Base-by-base conservation (phyloP, 495 filamentous ascomycete species). In the Aspergillus incahuasiensis region DNA sequence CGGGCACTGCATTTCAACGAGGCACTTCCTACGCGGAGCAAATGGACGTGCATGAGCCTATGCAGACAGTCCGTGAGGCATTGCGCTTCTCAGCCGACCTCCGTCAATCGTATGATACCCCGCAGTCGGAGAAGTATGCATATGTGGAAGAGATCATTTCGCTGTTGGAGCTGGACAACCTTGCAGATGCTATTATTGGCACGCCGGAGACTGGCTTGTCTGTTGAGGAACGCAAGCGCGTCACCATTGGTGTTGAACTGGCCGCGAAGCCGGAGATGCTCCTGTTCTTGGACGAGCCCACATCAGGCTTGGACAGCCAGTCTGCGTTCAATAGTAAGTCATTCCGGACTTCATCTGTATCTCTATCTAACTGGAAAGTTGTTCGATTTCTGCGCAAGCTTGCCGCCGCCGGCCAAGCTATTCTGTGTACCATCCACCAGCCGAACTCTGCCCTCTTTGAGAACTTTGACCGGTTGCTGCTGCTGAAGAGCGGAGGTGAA, bases 1-100 rank as follows among this genome's bases (percentile, higher is more conserved):
- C 91, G 50, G 84, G 85, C 3, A 92, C 90, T 0, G 90, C 88
- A 0, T 96, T 96, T 79, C 90, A 94, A 62, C 86, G 92, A 42
- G 71, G 68, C 19, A 77, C 81, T 13, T 82, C 82, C 11, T 86
- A 83, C 64, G 80, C 75, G 30, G 80, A 86, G 58, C 84, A 86
- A 56, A 71, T 79, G 66, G 86, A 87, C 61, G 70, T 87, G 0
- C 80, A 85, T 48, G 80, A 84, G 47, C 73, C 78, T 1, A 81
- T 79, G 20, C 73, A 78, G 0, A 87, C 84, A 7, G 82, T 87
- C 16, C 73, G 82, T 19, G 84, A 87, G 57, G 82, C 84, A 6
- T 62, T 87, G 8, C 68, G 75, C 21, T 85, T 86, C 60, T 81
- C 75, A 21, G 84, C 84, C 16, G 63, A 81, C 24, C 71, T 87